Base-by-base conservation (phyloP, 106 monocot species). In the Dendrobium huoshanense region DNA sequence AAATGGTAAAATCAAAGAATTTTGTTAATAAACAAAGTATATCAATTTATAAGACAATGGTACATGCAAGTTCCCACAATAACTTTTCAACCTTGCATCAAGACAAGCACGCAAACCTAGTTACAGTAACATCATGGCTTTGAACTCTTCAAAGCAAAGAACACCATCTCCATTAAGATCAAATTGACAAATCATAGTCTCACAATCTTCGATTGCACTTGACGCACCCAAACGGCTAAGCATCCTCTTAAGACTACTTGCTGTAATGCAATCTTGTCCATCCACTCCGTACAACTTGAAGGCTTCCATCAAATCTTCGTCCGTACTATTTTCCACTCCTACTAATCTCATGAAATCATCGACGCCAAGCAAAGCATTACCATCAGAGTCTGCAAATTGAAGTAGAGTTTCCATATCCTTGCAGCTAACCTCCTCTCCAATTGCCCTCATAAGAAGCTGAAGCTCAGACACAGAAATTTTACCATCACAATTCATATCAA, bases 141-240 rank as follows among this genome's bases (percentile, higher is more conserved):
- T 81, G 81, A 92, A 91, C 78, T 91, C 91, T 4, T 91, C 91
- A 33, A 88, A 91, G 81, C 65, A 84, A 78, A 91, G 73, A n/a
- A 92, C 85, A 1, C 89, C 91, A 42, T 92, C 91, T 4, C 87
- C 83, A 44, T 91, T 81, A 16, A 82, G 75, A 82, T 91, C 87
- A 83, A 85, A 91, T 40, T 77, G 58, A 6, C 47, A 33, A 75
- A 91, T 89, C 89, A 91, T 92, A 4, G 11, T 31, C 25, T 31
- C 22, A 67, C 91, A 92, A 67, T 85, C 83, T 16, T 89, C 87
- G 24, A 89, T 31, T 3, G 73, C 75, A 76, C 49, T 82, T 45
- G 73, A 37, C 29, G 77, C 80, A 3, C 91, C 89, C 13, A 91
- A 79, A 51, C 67, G 48, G 2, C 77, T 58, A 2, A 91, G 81